Percentiles rank a stretch among this genome's conserved stretches.
These are phyloP conservation scores for Cyberlindnera veronae DNA, from an alignment of 805 yeast species.

Conservation along the genomic window DNA sequence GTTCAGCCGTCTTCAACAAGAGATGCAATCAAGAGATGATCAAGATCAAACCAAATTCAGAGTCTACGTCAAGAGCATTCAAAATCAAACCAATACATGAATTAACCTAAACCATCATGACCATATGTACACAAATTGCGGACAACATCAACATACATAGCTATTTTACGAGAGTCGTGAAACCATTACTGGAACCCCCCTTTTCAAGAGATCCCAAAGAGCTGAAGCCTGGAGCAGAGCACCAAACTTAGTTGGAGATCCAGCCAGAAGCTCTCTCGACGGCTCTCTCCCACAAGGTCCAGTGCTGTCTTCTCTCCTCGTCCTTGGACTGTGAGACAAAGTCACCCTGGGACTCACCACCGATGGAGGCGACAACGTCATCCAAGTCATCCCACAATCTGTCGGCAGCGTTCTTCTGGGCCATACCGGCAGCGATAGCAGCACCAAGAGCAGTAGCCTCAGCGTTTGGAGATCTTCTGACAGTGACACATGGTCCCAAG, in stretches of 20 bases:
- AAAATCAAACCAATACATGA: constrained; percentile 6
- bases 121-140: constrained; percentile 10
- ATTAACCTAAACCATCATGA: constrained; percentile 11
- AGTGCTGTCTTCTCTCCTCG: constrained; percentile 55
- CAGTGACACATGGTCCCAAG: constrained; percentile 81
- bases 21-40: no score
- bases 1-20: no score
- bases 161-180: no score
- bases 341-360: constrained; percentile 32
- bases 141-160: constrained; percentile 10
- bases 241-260: constrained; percentile 40
- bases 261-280: constrained; percentile 79
- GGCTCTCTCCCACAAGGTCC: constrained; percentile 84
- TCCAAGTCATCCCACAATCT: constrained; percentile 73
- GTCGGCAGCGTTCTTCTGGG: constrained; percentile 42
- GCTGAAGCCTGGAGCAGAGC: no score
- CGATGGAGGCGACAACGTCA: constrained; percentile 52
- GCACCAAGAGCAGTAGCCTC: constrained; percentile 97
- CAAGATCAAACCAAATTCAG: no score
- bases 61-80: neutral
- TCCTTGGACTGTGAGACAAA: constrained; percentile 45
- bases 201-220: neutral
- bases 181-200: no score
- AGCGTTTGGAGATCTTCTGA: constrained; percentile 72
- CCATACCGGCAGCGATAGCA: constrained; percentile 91